Conservation (phyloP, 2,329 filamentous ascomycete genomes). For the Colletotrichum lindemuthianum region DNA sequence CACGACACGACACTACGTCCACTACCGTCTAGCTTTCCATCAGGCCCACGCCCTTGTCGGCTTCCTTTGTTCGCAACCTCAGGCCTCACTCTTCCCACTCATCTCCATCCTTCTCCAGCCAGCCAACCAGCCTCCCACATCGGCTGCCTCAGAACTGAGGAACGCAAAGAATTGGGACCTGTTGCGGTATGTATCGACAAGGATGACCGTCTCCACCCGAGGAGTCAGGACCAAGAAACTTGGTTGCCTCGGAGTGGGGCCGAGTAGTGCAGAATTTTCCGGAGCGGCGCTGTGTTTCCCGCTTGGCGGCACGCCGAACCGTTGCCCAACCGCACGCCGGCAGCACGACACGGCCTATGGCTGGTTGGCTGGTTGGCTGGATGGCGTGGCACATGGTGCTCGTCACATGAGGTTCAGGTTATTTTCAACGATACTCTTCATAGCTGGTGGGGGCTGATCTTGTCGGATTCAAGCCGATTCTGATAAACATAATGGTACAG, state of each 20-base stretch:
- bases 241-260: constrained; percentile 26
- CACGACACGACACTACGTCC: background rate
- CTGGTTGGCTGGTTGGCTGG: background rate
- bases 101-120: too few species aligned
- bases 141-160: constrained; percentile 23
- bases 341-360: background rate
- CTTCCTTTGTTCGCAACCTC: background rate
- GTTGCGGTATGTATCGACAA: background rate
- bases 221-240: constrained; percentile 24
- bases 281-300: constrained; percentile 13
- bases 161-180: background rate
- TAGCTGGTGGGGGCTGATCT: too few species aligned
- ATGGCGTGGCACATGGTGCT: too few species aligned
- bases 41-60: background rate
- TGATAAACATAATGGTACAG: too few species aligned
- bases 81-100: constrained; percentile 2
- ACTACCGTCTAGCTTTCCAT: too few species aligned
- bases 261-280: constrained; percentile 32
- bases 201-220: constrained; percentile 18
- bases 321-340: background rate
- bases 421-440: too few species aligned
- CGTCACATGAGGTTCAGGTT: too few species aligned
- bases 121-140: too few species aligned
- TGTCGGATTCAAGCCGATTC: too few species aligned
- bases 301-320: constrained; percentile 23